Base-by-base conservation (phyloP, 1,139 yeast species). In the Taphrina confusa region DNA sequence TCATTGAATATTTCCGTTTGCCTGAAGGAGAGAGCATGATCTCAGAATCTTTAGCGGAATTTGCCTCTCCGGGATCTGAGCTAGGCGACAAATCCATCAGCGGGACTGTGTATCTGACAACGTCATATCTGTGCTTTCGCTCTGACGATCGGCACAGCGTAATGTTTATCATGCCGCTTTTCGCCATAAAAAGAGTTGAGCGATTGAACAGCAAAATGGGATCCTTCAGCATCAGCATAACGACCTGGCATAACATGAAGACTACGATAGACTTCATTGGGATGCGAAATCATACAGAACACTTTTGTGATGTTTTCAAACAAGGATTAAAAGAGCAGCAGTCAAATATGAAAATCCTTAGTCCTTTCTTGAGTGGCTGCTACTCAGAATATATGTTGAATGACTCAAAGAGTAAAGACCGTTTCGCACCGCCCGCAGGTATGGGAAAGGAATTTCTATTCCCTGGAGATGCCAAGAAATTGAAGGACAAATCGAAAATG, bases 391-490 rank as follows among this genome's bases (percentile, higher is more conserved):
- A 87, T 70, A 72, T 78, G 37, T 68, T 65, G 54, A 67, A 36
- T 25, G 61, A 39, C 11, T 51, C 50, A 30, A 42, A 25, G 11
- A 37, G 28, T 16, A 50, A 46, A 18, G 63, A 54, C 62, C 33
- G 63, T 45, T 0, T 96, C 97, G 0, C 75, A 79, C 1, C 94
- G 94, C 23, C 98, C 98, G 0, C 75, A 91, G 44, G 98, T 97
- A 0, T 80, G 86, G 68, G 75, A 74, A 25, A 90, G 82, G 73
- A 86, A 87, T 56, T 55, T 44, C 46, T 42, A 66, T 94, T 85
- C 70, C 98, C 98, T 0, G 98, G 98, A 0, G 89, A 88, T 70
- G 81, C 95, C 1, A 80, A 80, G 64, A 85, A 84, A 49, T 52
- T 42, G 45, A 81, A 87, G 61, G 97, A 92, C 71, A 85, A 88